Conservation (phyloP, 768 basidiomycete genomes). For the Fistulinella prunicolor region DNA sequence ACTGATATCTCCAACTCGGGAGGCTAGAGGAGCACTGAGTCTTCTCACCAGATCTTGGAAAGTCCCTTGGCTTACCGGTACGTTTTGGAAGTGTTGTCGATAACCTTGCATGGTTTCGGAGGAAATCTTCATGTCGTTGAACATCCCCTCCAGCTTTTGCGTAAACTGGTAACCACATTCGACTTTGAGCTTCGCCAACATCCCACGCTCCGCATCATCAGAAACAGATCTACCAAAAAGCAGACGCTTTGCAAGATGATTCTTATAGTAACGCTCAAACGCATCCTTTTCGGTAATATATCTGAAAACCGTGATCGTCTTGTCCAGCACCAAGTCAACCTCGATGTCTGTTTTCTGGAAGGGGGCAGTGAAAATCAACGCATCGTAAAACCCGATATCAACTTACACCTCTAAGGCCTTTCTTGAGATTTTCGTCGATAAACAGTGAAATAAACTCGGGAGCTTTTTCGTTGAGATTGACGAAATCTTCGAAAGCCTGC, state of each 20-base stretch:
- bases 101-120: conserved; percentile 79
- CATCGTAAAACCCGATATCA: not conserved
- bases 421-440: conserved; percentile 94
- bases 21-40: conserved; percentile 43
- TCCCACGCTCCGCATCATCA: conserved; percentile 96
- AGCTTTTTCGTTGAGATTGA: conserved; percentile 83
- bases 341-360: conserved; percentile 90
- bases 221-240: conserved; percentile 85
- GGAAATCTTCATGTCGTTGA: conserved; percentile 92
- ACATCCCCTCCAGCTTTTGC: conserved; percentile 98
- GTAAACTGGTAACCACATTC: conserved; percentile 98
- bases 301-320: conserved; percentile 94
- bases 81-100: conserved; percentile 54
- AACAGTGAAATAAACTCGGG: conserved; percentile 96
- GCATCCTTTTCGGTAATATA: conserved; percentile 94
- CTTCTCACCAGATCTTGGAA: not conserved
- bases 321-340: conserved; percentile 86
- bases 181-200: conserved; percentile 95
- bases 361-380: not conserved
- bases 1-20: conserved; percentile 81
- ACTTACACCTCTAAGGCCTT: conserved; percentile 90
- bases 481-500: conserved; percentile 90
- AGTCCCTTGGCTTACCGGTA: conserved; percentile 45
- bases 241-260: conserved; percentile 90
- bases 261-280: conserved; percentile 98